A percentile compares a stretch with the other conserved stretches of the same genome.
Conservation (phyloP, 345 rosid species). For the Geranium brycei region DNA sequence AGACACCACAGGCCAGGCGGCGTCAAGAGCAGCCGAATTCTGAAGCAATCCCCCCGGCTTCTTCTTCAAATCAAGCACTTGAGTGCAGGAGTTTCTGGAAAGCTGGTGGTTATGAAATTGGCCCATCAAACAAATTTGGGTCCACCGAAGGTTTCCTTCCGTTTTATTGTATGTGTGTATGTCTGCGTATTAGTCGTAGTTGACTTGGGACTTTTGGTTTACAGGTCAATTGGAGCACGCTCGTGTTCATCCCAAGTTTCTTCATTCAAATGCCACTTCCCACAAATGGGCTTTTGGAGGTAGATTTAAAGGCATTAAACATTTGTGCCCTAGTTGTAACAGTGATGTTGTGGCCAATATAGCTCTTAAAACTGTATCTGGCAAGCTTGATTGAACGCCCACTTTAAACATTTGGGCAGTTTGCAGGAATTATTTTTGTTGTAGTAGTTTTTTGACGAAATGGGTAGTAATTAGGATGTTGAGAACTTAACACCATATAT, state of each 20-base stretch:
- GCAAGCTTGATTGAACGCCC: not conserved
- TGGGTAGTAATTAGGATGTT: not conserved
- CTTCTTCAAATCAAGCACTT: slow-evolving; percentile 17
- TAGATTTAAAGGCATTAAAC: slow-evolving; percentile 10
- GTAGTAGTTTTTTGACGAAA: not conserved
- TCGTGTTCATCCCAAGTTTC: slow-evolving; percentile 87
- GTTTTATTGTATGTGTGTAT: not conserved
- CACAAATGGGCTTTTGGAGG: slow-evolving; percentile 99
- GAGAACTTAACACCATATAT: not conserved
- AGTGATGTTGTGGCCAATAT: not conserved
- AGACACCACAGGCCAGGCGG: slow-evolving; percentile 3
- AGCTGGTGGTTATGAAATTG: slow-evolving; percentile 41
- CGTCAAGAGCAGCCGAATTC: slow-evolving; percentile 11
- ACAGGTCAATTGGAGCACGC: slow-evolving; percentile 73
- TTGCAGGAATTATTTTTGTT: not conserved
- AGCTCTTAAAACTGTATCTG: not conserved
- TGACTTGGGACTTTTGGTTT: not conserved
- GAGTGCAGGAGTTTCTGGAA: slow-evolving; percentile 80
- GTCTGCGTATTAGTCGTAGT: not conserved
- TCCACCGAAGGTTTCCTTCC: slow-evolving; percentile 17
- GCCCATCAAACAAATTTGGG: slow-evolving; percentile 11
- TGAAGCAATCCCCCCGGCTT: slow-evolving; percentile 7
- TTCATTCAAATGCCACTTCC: slow-evolving; percentile 96
- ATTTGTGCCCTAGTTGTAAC: not conserved
- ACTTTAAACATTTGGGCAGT: not conserved